These are phyloP conservation scores for Yarrowia hollandica DNA, from an alignment of 805 yeast genomes.

Conservation along the genomic window DNA sequence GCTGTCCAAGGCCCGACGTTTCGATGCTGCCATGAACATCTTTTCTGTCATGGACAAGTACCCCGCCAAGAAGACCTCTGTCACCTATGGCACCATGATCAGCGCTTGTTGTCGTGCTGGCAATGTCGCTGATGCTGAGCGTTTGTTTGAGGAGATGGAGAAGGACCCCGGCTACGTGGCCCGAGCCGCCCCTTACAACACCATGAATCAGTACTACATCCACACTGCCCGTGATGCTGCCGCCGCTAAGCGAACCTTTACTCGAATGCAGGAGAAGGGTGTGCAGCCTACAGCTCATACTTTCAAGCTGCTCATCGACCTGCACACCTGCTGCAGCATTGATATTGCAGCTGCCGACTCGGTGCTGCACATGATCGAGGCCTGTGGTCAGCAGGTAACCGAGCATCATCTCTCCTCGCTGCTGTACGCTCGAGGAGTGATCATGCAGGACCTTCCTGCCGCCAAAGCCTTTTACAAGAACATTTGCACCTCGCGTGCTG, in stretches of 20 bases:
- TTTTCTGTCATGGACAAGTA: slow-evolving; percentile 40
- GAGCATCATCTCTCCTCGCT: slow-evolving; percentile 45
- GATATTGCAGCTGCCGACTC: slow-evolving; percentile 42
- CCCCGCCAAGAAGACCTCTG: slow-evolving; percentile 36
- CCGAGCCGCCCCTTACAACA: slow-evolving; percentile 44
- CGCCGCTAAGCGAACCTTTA: slow-evolving; percentile 40
- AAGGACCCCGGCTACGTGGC: slow-evolving; percentile 38
- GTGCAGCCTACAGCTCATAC: slow-evolving; percentile 43
- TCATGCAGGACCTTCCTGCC: slow-evolving; percentile 39
- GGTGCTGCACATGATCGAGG: slow-evolving; percentile 40
- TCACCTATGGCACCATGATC: slow-evolving; percentile 45
- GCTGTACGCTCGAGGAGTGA: slow-evolving; percentile 45
- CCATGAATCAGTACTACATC: slow-evolving; percentile 44
- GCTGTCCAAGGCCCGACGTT: slow-evolving; percentile 43
- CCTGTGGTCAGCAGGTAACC: slow-evolving; percentile 37
- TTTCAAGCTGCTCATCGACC: slow-evolving; percentile 45
- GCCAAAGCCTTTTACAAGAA: slow-evolving; percentile 43
- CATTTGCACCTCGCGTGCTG: slow-evolving; percentile 38
- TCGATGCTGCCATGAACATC: slow-evolving; percentile 39
- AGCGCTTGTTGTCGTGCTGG: slow-evolving; percentile 44
- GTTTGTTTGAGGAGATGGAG: slow-evolving; percentile 43
- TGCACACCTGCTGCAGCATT: slow-evolving; percentile 40
- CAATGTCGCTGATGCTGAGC: slow-evolving; percentile 39
- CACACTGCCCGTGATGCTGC: slow-evolving; percentile 39
- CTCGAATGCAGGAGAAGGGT: slow-evolving; percentile 37